Evolutionary conservation across 306 rosid genomes (phyloP), one percentile per base, ranked within the genome.

Genomic region (Glycyrrhiza uralensis): DNA sequence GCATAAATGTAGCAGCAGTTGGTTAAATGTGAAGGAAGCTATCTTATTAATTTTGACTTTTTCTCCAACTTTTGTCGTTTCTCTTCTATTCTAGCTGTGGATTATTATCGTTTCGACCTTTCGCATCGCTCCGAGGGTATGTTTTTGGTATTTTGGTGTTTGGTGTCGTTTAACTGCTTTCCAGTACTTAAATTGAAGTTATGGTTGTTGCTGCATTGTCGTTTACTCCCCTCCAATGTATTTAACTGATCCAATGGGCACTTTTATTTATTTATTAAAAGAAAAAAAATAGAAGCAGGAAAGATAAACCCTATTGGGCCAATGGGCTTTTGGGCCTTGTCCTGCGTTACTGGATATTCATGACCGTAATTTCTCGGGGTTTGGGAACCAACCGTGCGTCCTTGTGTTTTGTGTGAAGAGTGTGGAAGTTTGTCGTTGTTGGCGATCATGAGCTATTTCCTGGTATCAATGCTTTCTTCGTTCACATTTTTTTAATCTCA

Each of bases 371-470:
- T 11, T 38, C 4, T 38, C 3, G 44, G n/a, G 44, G 3, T 38
- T 9, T 38, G 9, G 44, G 11, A 38, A 38, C 44, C 0, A 7
- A 10, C n/a, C 11, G 44, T n/a, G n/a, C n/a, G n/a, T n/a, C n/a
- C n/a, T n/a, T n/a, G n/a, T 17, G 35, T 15, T 45, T 2, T 11
- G 10, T 3, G 4, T 1, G 47, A 46, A 55, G 65, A 4, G 30
- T 50, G 26, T 13, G 10, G 66, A 45, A 74, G 12, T 1, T 39
- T 50, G 5, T 6, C n/a, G 0, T 2, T 35, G 44, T 14, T n/a
- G 4, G 36, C 22, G 2, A 1, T 47, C 55, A 88, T 88, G 90
- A 79, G 58, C 62, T 29, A 19, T n/a, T 79, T 79, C 19, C 64
- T 83, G 85, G 93, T 84, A 80, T 13, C 1, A 1, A 3, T 47